phyloP scores from a whole-genome alignment of 139 green algal genomes.

The Picochlorum sp. region DNA sequence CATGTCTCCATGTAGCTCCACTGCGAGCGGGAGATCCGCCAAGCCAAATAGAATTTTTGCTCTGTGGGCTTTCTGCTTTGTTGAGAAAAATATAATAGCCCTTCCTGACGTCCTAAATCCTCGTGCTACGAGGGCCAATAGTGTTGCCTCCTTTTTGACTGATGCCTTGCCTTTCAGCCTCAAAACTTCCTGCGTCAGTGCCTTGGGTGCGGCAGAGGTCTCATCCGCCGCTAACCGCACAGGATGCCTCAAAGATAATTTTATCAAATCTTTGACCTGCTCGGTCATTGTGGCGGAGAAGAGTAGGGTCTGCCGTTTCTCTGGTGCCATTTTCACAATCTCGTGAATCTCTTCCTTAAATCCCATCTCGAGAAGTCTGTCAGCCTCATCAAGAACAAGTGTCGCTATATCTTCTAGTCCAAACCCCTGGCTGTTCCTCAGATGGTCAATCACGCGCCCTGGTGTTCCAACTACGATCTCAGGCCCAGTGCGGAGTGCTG shows the following conservation, averaged over 20 bases:
- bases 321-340: slow-evolving; percentile 75
- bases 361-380: slow-evolving; percentile 86
- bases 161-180: slow-evolving; percentile 56
- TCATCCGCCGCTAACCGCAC: slow-evolving; percentile 87
- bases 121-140: slow-evolving; percentile 73
- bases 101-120: slow-evolving; percentile 48
- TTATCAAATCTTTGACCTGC: slow-evolving; percentile 63
- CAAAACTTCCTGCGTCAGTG: slow-evolving; percentile 83
- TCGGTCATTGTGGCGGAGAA: slow-evolving; percentile 76
- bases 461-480: slow-evolving; percentile 93
- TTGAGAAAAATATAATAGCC: slow-evolving; percentile 87
- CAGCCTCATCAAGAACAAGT: slow-evolving; percentile 93
- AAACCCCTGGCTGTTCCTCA: slow-evolving; percentile 79
- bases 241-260: slow-evolving; percentile 67
- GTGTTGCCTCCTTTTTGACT: slow-evolving; percentile 73
- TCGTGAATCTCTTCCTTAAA: slow-evolving; percentile 74
- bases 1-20: slow-evolving; percentile 96
- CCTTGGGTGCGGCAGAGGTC: slow-evolving; percentile 42
- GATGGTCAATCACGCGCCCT: slow-evolving; percentile 84
- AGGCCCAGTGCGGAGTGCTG: slow-evolving; percentile 55
- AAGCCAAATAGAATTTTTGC: slow-evolving; percentile 94
- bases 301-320: slow-evolving; percentile 87
- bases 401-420: slow-evolving; percentile 82
- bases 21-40: slow-evolving; percentile 56
- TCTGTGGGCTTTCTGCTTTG: slow-evolving; percentile 83